Conservation (phyloP, 805 yeast species). For the Huiozyma naganishii region DNA sequence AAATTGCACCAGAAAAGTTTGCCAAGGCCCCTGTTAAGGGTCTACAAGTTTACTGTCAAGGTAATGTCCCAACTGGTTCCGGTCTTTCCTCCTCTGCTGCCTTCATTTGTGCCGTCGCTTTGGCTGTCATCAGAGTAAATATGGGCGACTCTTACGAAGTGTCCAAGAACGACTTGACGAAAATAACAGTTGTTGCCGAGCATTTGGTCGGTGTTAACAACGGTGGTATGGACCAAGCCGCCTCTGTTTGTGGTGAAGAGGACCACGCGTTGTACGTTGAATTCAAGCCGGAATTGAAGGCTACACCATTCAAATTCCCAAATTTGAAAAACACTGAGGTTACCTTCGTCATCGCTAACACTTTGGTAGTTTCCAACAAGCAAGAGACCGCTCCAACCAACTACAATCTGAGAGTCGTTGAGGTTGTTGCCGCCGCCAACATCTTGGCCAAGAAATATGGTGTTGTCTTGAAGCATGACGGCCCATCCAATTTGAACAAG, state of each 20-base stretch:
- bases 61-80: slow-evolving; percentile 62
- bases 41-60: slow-evolving; percentile 43
- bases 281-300: slow-evolving; percentile 48
- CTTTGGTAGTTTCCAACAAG: slow-evolving; percentile 52
- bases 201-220: slow-evolving; percentile 65
- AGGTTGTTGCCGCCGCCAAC: slow-evolving; percentile 57
- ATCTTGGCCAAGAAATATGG: slow-evolving; percentile 41
- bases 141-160: slow-evolving; percentile 30
- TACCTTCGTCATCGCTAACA: slow-evolving; percentile 52
- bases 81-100: slow-evolving; percentile 68
- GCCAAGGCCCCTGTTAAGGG: slow-evolving; percentile 32
- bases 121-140: slow-evolving; percentile 45
- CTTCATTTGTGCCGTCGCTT: slow-evolving; percentile 52
- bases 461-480: slow-evolving; percentile 35
- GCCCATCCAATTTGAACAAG: slow-evolving; percentile 26
- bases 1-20: slow-evolving; percentile 22
- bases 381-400: slow-evolving; percentile 59
- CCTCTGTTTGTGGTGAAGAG: slow-evolving; percentile 52
- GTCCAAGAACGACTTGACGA: slow-evolving; percentile 42
- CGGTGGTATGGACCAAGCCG: slow-evolving; percentile 77
- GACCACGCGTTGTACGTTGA: slow-evolving; percentile 49
- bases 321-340: slow-evolving; percentile 31
- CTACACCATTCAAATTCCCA: slow-evolving; percentile 46
- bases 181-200: slow-evolving; percentile 54
- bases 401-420: slow-evolving; percentile 63